Evolutionary conservation across 306 rosid genomes (phyloP).

Genomic region (Casuarina glauca): DNA sequence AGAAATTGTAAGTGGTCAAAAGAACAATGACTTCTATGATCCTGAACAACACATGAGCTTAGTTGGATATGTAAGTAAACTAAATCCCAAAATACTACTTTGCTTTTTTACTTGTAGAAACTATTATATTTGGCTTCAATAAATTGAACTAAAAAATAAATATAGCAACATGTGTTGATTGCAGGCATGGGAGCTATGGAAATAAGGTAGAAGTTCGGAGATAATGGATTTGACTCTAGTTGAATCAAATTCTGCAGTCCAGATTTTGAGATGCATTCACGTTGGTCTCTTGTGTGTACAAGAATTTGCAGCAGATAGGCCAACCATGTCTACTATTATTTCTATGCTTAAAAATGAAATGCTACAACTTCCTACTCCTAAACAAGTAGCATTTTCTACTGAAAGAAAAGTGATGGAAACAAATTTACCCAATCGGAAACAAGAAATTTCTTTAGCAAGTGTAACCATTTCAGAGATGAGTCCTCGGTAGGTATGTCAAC

Average conservation of each 20-base stretch:
- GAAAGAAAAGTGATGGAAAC: neutral
- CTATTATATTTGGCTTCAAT: neutral
- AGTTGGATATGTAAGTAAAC: conserved; percentile 21
- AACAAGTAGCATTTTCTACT: conserved; percentile 4
- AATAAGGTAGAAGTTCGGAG: neutral
- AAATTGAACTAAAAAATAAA: neutral
- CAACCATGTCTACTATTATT: conserved; percentile 16
- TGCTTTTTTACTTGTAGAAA: neutral
- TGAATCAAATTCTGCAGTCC: neutral
- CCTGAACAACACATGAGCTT: conserved; percentile 8
- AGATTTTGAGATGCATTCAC: conserved; percentile 13
- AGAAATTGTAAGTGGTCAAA: conserved; percentile 25
- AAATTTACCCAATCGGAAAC: neutral
- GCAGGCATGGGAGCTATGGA: conserved; percentile 23
- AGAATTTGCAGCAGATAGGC: conserved; percentile 20
- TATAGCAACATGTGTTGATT: neutral
- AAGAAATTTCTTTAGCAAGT: neutral
- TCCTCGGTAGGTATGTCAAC: neutral
- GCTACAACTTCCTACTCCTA: conserved; percentile 13
- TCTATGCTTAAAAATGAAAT: conserved; percentile 26
- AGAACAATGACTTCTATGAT: conserved; percentile 5
- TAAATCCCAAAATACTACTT: neutral
- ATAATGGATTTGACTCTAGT: conserved; percentile 4
- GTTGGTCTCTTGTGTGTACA: conserved; percentile 20
- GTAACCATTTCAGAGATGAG: neutral